These are phyloP conservation scores for Suhomyces atakaporum DNA, from an alignment of 1,139 yeast species.

Conservation along the genomic window DNA sequence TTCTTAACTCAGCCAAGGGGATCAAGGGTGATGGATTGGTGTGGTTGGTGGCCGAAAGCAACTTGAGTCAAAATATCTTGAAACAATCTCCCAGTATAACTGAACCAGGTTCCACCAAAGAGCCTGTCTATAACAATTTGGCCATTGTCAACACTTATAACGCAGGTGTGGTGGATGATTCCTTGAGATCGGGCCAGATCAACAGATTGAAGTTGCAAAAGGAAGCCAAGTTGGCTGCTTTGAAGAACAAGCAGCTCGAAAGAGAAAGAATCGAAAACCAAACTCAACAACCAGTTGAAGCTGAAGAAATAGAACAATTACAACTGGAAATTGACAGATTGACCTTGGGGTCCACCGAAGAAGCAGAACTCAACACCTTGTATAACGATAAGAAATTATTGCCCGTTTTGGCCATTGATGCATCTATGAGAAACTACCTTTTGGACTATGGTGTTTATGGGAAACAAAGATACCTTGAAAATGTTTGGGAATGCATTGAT, in stretches of 20 bases:
- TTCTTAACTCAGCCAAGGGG: slow-evolving; percentile 61
- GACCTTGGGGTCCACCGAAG: slow-evolving; percentile 42
- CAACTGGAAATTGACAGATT: slow-evolving; percentile 21
- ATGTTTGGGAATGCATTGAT: slow-evolving; percentile 70
- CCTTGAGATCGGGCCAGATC: slow-evolving; percentile 54
- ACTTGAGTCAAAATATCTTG: slow-evolving; percentile 31
- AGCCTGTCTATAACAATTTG: slow-evolving; percentile 44
- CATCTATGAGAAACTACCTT: slow-evolving; percentile 66
- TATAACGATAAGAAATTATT: slow-evolving; percentile 47
- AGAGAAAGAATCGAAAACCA: slow-evolving; percentile 18
- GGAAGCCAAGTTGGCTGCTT: slow-evolving; percentile 33
- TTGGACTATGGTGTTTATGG: slow-evolving; percentile 79
- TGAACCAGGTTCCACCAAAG: slow-evolving; percentile 25
- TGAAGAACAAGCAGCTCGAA: slow-evolving; percentile 22
- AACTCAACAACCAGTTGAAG: slow-evolving; percentile 13
- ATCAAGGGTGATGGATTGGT: slow-evolving; percentile 76
- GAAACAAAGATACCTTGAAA: slow-evolving; percentile 63
- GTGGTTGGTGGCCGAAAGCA: slow-evolving; percentile 69
- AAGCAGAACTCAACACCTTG: slow-evolving; percentile 43
- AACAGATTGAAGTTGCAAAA: slow-evolving; percentile 38
- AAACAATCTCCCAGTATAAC: slow-evolving; percentile 21
- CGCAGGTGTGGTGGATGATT: slow-evolving; percentile 65
- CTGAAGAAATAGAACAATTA: slow-evolving; percentile 14
- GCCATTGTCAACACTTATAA: slow-evolving; percentile 76
- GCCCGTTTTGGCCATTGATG: slow-evolving; percentile 71